Evolutionary conservation across 2,329 filamentous ascomycete genomes (phyloP).

Genomic region (Canariomyces notabilis): DNA sequence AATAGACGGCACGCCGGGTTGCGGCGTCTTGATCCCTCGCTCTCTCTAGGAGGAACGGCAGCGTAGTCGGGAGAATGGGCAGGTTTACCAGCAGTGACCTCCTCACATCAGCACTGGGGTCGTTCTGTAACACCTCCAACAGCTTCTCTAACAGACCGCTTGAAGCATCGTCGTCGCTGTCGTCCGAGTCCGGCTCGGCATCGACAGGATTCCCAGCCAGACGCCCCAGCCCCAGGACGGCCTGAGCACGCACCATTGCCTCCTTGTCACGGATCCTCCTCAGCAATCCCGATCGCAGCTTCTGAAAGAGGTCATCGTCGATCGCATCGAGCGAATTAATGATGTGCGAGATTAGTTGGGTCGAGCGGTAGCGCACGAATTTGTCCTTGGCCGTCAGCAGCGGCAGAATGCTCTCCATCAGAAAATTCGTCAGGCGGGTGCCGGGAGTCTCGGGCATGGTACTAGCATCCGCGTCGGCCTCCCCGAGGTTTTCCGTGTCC

Average conservation of each 20-base stretch:
- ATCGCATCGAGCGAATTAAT: slow-evolving; percentile 90
- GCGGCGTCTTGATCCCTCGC: slow-evolving; percentile 82
- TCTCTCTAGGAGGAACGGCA: slow-evolving; percentile 84
- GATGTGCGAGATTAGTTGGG: slow-evolving; percentile 84
- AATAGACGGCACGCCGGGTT: slow-evolving; percentile 81
- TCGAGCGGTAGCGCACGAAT: slow-evolving; percentile 80
- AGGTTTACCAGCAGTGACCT: slow-evolving; percentile 84
- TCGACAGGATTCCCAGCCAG: slow-evolving; percentile 74
- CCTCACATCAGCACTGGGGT: slow-evolving; percentile 88
- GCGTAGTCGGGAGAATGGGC: slow-evolving; percentile 74
- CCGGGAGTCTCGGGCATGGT: slow-evolving; percentile 78
- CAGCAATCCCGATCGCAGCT: slow-evolving; percentile 71
- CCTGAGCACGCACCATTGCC: slow-evolving; percentile 84
- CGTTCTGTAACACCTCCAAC: slow-evolving; percentile 84
- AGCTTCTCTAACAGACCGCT: slow-evolving; percentile 76
- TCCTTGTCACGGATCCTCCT: slow-evolving; percentile 93
- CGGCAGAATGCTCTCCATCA: slow-evolving; percentile 69
- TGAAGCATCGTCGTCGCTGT: slow-evolving; percentile 59
- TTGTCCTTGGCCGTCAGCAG: slow-evolving; percentile 88
- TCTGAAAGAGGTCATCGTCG: slow-evolving; percentile 84
- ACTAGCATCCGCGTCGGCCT: slow-evolving; percentile 63
- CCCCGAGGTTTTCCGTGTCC: slow-evolving; percentile 63
- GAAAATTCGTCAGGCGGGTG: slow-evolving; percentile 67
- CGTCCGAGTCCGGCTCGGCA: slow-evolving; percentile 63
- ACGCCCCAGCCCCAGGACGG: slow-evolving; percentile 81